phyloP scores from a whole-genome alignment of 108 stramenopile species.

The Stephanodiscus minutulus region DNA sequence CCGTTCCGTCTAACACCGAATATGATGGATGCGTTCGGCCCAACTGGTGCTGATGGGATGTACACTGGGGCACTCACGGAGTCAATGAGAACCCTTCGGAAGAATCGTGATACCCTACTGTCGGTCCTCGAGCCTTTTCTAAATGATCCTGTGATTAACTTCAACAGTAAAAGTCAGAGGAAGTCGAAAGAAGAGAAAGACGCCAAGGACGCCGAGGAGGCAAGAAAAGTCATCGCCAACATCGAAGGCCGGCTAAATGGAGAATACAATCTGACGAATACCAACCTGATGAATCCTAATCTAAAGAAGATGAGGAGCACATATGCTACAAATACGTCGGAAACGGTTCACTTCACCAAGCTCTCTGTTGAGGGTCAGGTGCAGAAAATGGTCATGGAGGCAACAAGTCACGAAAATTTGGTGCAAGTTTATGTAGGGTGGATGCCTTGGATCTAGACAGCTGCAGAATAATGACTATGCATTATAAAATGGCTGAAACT shows the following conservation, averaged over 20 bases:
- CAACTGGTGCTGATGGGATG: slow-evolving; percentile 88
- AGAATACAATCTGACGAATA: slow-evolving; percentile 87
- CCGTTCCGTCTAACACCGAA: slow-evolving; percentile 98
- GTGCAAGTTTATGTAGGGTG: slow-evolving; percentile 89
- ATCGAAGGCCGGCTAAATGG: slow-evolving; percentile 85
- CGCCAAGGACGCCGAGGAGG: slow-evolving; percentile 13
- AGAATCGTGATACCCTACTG: slow-evolving; percentile 91
- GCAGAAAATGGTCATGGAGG: slow-evolving; percentile 86
- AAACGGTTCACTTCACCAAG: slow-evolving; percentile 67
- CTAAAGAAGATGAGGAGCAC: slow-evolving; percentile 58
- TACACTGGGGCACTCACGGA: slow-evolving; percentile 81
- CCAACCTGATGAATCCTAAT: slow-evolving; percentile 87
- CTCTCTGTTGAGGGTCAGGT: slow-evolving; percentile 91
- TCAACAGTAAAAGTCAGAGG: slow-evolving; percentile 67
- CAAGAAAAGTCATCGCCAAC: slow-evolving; percentile 58
- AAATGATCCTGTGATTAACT: slow-evolving; percentile 91
- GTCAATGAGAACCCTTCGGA: slow-evolving; percentile 86
- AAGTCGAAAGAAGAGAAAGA: slow-evolving; percentile 31
- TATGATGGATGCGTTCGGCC: slow-evolving; percentile 97
- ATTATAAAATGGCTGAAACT: not conserved
- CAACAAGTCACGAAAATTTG: slow-evolving; percentile 82
- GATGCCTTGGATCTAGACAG: slow-evolving; percentile 85
- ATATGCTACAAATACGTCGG: slow-evolving; percentile 56
- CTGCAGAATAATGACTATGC: not conserved
- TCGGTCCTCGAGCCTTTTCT: slow-evolving; percentile 98